Conservation (phyloP, 2,329 filamentous ascomycete species). For the Rosellinia necatrix region DNA sequence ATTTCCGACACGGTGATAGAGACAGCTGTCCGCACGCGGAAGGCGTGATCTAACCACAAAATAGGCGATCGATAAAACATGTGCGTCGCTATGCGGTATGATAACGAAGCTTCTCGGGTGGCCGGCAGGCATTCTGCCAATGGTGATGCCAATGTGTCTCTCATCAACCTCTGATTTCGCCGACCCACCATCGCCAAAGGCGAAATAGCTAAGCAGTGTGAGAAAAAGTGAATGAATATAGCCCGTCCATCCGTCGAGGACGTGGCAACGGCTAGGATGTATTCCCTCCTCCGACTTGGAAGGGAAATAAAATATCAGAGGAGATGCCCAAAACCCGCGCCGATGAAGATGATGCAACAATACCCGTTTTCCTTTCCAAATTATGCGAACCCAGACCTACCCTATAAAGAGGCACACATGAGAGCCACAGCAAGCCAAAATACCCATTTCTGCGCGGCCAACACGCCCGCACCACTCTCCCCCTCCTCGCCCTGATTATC, state of each 20-base stretch:
- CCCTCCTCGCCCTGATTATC: neutral
- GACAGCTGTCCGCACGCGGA: neutral
- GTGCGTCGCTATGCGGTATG: no score
- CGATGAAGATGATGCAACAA: conserved; percentile 6
- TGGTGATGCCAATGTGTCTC: neutral
- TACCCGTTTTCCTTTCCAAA: neutral
- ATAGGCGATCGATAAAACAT: conserved; percentile 16
- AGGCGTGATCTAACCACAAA: conserved; percentile 14
- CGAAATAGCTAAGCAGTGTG: neutral
- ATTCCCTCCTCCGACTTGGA: neutral
- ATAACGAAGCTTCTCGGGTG: neutral
- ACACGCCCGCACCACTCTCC: conserved; percentile 3
- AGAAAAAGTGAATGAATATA: neutral
- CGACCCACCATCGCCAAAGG: neutral
- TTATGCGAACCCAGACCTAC: neutral
- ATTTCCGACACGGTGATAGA: neutral
- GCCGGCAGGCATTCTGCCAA: neutral
- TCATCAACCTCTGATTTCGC: conserved; percentile 2
- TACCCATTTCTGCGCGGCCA: conserved; percentile 12
- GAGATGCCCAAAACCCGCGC: conserved; percentile 6
- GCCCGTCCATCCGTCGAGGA: neutral
- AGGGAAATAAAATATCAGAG: neutral
- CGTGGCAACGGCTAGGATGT: neutral
- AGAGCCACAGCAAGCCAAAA: conserved; percentile 19
- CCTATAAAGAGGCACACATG: conserved; percentile 8